Percentiles rank a stretch among this genome's conserved stretches.
These are phyloP conservation scores for Davidsoniella virescens DNA, from an alignment of 2,329 filamentous ascomycete genomes.

Conservation along the genomic window DNA sequence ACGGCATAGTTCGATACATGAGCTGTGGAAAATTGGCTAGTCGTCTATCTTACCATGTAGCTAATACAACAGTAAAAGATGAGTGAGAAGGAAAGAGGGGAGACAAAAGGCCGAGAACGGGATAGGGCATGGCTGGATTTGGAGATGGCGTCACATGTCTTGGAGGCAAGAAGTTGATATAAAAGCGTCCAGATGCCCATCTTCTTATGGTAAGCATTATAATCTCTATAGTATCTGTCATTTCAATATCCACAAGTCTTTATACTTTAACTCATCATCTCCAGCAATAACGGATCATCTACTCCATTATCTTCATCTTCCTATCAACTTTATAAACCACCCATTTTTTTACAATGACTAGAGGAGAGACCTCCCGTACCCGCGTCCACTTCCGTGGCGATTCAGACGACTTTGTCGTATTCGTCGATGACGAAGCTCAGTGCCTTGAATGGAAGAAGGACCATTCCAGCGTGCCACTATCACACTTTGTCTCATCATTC, in stretches of 20 bases:
- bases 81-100: background rate
- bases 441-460: slow-evolving; percentile 74
- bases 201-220: too few species aligned
- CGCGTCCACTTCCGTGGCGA: slow-evolving; percentile 78
- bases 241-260: background rate
- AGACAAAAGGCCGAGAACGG: background rate
- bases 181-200: too few species aligned
- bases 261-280: too few species aligned
- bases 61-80: too few species aligned
- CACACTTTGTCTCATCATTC: slow-evolving; percentile 74
- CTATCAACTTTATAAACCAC: slow-evolving; percentile 2
- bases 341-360: slow-evolving; percentile 39
- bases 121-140: slow-evolving; percentile 3
- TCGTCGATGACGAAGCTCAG: slow-evolving; percentile 41
- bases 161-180: background rate
- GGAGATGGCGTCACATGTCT: background rate
- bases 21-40: too few species aligned
- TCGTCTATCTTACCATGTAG: too few species aligned
- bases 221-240: too few species aligned
- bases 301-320: background rate
- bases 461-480: slow-evolving; percentile 52
- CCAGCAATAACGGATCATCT: background rate
- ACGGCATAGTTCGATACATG: too few species aligned
- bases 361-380: slow-evolving; percentile 51
- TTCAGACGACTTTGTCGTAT: slow-evolving; percentile 42